These are phyloP conservation scores for Prunus yedoensis DNA, from an alignment of 331 rosid species.

Conservation along the genomic window DNA sequence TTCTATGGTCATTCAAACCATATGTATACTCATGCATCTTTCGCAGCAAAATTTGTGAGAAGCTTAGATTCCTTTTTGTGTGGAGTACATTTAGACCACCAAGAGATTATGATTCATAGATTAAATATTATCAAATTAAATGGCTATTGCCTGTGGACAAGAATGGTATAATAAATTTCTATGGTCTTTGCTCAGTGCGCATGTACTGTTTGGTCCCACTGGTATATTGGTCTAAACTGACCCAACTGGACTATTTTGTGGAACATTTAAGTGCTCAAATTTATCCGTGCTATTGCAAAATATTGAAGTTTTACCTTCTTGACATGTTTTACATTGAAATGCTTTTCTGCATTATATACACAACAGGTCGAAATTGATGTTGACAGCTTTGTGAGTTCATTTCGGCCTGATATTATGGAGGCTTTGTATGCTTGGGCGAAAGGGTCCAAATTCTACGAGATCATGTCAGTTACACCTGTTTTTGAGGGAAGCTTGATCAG, in stretches of 20 bases:
- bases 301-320: neutral
- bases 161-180: too few species aligned
- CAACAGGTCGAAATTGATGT: constrained; percentile 81
- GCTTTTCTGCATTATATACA: neutral
- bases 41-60: too few species aligned
- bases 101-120: too few species aligned
- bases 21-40: neutral
- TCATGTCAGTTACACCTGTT: constrained; percentile 80
- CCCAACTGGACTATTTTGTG: too few species aligned
- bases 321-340: too few species aligned
- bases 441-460: constrained; percentile 90
- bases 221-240: too few species aligned
- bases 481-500: constrained; percentile 94
- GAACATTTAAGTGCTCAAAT: neutral
- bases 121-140: too few species aligned
- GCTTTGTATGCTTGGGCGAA: constrained; percentile 94
- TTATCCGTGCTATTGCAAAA: neutral
- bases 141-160: too few species aligned
- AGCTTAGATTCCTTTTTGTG: too few species aligned
- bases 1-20: neutral
- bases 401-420: constrained; percentile 96
- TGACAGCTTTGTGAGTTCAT: constrained; percentile 73
- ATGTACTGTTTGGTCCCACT: too few species aligned
- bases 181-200: too few species aligned
- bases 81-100: too few species aligned